Evolutionary conservation across 352 stramenopile species (phyloP), one percentile per base, ranked within the genome.

Genomic region (Globisporangium nunn): DNA sequence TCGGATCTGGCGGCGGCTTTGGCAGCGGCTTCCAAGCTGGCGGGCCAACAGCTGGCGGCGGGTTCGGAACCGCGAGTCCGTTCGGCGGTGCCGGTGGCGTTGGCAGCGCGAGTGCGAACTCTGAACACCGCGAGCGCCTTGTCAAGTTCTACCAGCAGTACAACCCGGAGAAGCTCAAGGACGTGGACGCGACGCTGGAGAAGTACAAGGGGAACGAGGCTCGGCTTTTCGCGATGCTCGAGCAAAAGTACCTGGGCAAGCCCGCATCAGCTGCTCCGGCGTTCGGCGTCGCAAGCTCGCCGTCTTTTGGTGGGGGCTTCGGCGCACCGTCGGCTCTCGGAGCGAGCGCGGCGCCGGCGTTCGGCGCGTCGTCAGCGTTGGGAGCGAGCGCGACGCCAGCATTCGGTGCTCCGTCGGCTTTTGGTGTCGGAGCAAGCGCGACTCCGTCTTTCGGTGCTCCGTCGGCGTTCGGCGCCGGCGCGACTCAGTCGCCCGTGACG

Each of bases 161-260:
- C 65, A 88, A 91, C 51, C 81, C 78, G 4, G 65, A 74, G 6
- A 91, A 91, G 60, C 58, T 91, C 43, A 78, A 66, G 46, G 78
- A 80, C 14, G 78, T 91, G 40, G 78, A 88, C 52, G 54, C 74
- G 8, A 88, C 79, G 4, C 58, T 91, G 52, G 75, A 76, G 54
- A 88, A 89, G 61, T 91, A 91, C 62, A 81, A 81, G 61, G 81
- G 81, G 10, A 70, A 82, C 4, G 81, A 91, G 64, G 68, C 74
- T 35, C 74, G 70, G 47, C 59, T 91, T 14, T 91, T 91, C 61
- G 61, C 65, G 12, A 87, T 88, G 77, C 67, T 91, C 11, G 78
- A 91, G 56, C 76, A 87, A 45, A 91, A 91, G 63, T 91, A 91
- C 48, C 8, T 87, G 10, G 74, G 78, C 37, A 55, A 58, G 18